Evolutionary conservation across 768 basidiomycete species (phyloP).

Genomic region (Macrocybe gigantea): DNA sequence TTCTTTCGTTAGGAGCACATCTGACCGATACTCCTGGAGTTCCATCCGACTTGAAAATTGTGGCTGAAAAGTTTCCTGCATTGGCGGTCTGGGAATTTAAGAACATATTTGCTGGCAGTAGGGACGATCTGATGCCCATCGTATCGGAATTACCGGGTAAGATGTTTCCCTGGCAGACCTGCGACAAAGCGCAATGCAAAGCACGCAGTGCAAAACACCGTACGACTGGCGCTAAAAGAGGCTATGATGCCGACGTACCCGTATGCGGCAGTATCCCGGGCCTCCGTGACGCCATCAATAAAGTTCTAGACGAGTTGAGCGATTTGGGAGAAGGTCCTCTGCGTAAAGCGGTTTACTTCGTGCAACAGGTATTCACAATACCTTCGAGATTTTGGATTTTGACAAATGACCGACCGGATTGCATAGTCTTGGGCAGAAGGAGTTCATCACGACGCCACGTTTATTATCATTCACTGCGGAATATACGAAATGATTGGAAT

Average conservation of each 20-base stretch:
- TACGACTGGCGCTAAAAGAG: no score
- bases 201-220: no score
- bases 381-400: neutral
- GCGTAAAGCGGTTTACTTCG: neutral
- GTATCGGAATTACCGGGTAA: no score
- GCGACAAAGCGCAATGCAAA: no score
- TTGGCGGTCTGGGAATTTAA: neutral
- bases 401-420: neutral
- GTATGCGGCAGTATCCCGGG: no score
- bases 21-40: no score
- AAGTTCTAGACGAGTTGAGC: neutral
- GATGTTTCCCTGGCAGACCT: no score
- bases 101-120: neutral
- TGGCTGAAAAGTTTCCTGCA: no score
- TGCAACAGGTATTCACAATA: neutral
- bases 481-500: neutral
- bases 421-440: neutral
- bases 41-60: no score
- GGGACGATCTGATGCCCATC: neutral
- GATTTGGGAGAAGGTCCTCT: neutral
- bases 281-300: no score
- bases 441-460: neutral
- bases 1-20: no score
- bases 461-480: neutral
- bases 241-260: no score